Conservation (phyloP, 805 yeast genomes). For the Yarrowia sp. region DNA sequence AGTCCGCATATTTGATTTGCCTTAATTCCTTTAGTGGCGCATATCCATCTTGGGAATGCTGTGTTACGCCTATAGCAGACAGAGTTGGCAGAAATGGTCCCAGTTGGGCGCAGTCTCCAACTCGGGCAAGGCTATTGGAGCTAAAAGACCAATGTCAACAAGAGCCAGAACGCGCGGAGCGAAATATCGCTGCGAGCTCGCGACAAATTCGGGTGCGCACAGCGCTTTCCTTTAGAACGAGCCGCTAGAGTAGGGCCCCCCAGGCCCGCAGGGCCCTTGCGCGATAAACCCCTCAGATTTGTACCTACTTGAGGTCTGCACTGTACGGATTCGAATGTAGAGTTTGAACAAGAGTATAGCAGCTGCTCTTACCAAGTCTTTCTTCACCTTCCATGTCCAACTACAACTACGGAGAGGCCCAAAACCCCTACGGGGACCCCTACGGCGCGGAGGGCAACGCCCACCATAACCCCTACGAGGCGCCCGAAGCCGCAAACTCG, state of each 20-base stretch:
- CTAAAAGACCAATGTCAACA: slow-evolving; percentile 15
- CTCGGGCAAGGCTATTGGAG: slow-evolving; percentile 17
- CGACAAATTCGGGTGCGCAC: too few species aligned
- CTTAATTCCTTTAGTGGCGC: slow-evolving; percentile 4
- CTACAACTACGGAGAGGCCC: slow-evolving; percentile 20
- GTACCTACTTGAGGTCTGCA: background rate
- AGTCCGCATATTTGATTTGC: background rate
- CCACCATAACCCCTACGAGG: slow-evolving; percentile 13
- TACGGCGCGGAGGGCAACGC: background rate
- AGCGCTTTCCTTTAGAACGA: too few species aligned
- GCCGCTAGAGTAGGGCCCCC: too few species aligned
- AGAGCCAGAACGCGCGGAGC: too few species aligned
- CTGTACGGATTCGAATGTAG: background rate
- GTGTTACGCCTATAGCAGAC: background rate
- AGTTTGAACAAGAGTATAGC: slow-evolving; percentile 5
- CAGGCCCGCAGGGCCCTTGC: too few species aligned
- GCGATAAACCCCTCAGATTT: background rate
- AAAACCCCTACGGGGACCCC: slow-evolving; percentile 24
- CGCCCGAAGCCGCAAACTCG: slow-evolving; percentile 15
- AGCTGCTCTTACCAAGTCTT: background rate
- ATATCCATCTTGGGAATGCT: slow-evolving; percentile 1
- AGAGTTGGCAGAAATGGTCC: slow-evolving; percentile 3
- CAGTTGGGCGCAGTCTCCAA: slow-evolving; percentile 8
- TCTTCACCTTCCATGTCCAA: slow-evolving; percentile 17
- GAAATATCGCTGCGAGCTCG: too few species aligned